A percentile compares a stretch with the other conserved stretches of the same genome.
These are phyloP conservation scores for Panicum hallii DNA, from an alignment of 202 grass and related monocot species.

Conservation along the genomic window DNA sequence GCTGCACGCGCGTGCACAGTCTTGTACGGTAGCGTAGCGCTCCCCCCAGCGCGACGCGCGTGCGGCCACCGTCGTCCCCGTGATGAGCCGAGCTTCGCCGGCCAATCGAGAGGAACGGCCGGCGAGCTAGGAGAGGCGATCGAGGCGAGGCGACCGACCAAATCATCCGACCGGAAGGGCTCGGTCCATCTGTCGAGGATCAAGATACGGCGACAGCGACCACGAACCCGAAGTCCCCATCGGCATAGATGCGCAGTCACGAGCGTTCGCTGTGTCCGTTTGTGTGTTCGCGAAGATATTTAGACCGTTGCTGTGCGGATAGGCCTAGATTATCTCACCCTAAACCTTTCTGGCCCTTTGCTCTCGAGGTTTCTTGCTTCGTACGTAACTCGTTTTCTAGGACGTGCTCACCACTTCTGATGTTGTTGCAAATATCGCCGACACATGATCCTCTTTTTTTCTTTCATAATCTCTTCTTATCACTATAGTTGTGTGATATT, in stretches of 20 bases:
- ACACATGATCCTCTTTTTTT: background rate
- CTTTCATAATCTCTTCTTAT: no score
- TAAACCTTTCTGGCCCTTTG: background rate
- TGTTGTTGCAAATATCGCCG: background rate
- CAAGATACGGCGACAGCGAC: background rate
- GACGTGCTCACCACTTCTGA: background rate
- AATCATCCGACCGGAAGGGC: background rate
- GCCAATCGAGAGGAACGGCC: background rate
- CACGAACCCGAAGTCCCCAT: background rate
- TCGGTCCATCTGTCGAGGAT: background rate
- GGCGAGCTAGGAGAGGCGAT: no score
- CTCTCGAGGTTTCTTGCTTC: background rate
- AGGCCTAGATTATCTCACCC: background rate
- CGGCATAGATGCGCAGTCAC: background rate
- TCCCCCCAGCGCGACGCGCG: background rate
- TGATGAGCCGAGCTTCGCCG: background rate
- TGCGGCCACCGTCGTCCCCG: background rate
- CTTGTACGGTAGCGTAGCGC: background rate
- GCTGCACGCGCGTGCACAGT: background rate
- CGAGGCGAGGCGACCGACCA: slow-evolving; percentile 17
- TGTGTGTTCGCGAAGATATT: background rate
- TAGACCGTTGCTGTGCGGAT: background rate
- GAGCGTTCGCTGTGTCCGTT: background rate
- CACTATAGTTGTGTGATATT: no score
- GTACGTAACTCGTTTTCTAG: background rate